Evolutionary conservation across 148 eudicot species (phyloP).

Genomic region (Fagopyrum esculentum): DNA sequence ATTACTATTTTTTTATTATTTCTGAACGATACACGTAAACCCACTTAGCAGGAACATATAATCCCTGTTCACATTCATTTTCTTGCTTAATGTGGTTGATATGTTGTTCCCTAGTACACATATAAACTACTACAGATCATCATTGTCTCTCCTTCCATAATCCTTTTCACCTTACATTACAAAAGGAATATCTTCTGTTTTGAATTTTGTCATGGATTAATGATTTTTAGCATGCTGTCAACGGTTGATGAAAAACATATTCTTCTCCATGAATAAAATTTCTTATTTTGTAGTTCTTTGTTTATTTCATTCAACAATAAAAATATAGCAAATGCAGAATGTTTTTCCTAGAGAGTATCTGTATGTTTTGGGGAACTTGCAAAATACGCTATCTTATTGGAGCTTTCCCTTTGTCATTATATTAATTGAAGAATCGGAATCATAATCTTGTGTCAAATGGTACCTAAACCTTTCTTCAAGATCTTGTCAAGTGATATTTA

Average conservation of each 20-base stretch:
- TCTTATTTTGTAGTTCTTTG: neutral
- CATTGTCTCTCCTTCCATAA: constrained; percentile 10
- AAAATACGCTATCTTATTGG: constrained; percentile 23
- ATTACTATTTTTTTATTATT: neutral
- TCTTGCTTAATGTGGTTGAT: neutral
- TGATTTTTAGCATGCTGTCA: constrained; percentile 21
- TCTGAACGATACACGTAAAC: too few relatives aligned
- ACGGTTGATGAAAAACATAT: constrained; percentile 16
- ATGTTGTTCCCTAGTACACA: too few relatives aligned
- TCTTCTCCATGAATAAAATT: neutral
- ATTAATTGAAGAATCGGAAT: constrained; percentile 53
- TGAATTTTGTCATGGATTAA: constrained; percentile 33
- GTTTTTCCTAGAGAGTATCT: neutral
- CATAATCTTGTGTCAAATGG: constrained; percentile 47
- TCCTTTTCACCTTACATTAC: constrained; percentile 21
- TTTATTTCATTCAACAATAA: neutral
- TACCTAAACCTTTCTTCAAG: constrained; percentile 25
- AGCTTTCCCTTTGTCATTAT: constrained; percentile 34
- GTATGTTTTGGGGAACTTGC: neutral
- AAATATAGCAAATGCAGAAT: neutral
- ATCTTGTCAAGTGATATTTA: neutral
- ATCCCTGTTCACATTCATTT: neutral
- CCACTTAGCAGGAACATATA: too few relatives aligned
- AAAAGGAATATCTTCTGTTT: constrained; percentile 23
- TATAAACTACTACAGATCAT: neutral